These are phyloP conservation scores for Bromus sterilis DNA, from an alignment of 176 grass and related monocot species.

Conservation along the genomic window DNA sequence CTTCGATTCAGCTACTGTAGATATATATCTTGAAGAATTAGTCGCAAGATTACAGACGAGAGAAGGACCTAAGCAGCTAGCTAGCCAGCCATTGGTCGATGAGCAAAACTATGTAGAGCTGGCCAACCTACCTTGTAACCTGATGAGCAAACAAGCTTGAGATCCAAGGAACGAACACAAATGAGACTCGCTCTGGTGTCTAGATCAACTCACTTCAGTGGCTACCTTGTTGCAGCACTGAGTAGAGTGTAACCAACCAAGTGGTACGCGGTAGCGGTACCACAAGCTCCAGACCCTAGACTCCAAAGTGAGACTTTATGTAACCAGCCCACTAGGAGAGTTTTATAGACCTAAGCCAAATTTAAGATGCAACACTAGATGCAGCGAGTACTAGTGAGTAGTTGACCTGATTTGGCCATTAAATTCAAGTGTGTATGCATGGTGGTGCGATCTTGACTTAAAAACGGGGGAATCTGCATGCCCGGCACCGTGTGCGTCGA, in stretches of 20 bases:
- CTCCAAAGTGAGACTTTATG: conserved; percentile 36
- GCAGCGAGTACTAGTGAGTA: background rate
- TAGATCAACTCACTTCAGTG: conserved; percentile 33
- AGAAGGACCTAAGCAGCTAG: background rate
- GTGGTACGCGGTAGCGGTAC: conserved; percentile 31
- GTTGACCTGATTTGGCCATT: conserved; percentile 42
- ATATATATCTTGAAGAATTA: background rate
- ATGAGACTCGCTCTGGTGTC: conserved; percentile 41
- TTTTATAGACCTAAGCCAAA: conserved; percentile 20
- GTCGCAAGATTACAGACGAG: background rate
- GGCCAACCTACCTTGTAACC: background rate
- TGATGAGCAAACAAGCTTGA: conserved; percentile 28
- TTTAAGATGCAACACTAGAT: background rate
- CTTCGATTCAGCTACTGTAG: background rate
- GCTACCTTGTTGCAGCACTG: conserved; percentile 18
- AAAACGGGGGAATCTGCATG: conserved; percentile 23
- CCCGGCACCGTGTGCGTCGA: conserved; percentile 30
- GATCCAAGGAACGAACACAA: conserved; percentile 33
- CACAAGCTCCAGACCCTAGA: conserved; percentile 55
- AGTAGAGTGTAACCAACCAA: conserved; percentile 21
- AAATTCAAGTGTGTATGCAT: conserved; percentile 22
- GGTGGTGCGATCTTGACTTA: conserved; percentile 18
- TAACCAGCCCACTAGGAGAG: conserved; percentile 10
- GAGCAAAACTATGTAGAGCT: background rate
- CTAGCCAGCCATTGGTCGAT: background rate